These are phyloP conservation scores for Talaromyces verruculosus DNA, from an alignment of 2,329 filamentous ascomycete species.

Conservation along the genomic window DNA sequence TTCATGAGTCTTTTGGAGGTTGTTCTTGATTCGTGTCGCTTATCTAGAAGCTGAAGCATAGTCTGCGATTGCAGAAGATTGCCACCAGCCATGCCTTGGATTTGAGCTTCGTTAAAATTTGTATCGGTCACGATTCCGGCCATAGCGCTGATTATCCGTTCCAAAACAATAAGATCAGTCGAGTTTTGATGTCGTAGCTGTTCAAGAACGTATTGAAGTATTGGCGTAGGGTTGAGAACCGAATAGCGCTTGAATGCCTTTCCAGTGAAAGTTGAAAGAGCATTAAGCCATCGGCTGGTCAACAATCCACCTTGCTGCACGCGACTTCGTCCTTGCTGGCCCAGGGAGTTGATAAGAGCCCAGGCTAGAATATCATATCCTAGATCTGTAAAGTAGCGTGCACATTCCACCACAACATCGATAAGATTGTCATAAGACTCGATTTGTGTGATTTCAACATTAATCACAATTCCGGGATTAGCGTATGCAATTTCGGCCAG, in stretches of 20 bases:
- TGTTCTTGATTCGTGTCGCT: conserved; percentile 70
- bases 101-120: conserved; percentile 84
- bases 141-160: conserved; percentile 89
- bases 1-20: conserved; percentile 79
- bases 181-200: conserved; percentile 81
- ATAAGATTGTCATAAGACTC: conserved; percentile 95
- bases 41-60: conserved; percentile 76
- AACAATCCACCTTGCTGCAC: conserved; percentile 67
- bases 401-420: conserved; percentile 90
- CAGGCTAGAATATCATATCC: conserved; percentile 93
- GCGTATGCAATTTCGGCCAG: conserved; percentile 90
- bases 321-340: conserved; percentile 57
- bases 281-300: conserved; percentile 88
- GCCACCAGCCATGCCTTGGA: conserved; percentile 85
- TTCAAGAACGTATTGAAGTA: conserved; percentile 85
- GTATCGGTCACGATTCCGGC: conserved; percentile 84
- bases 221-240: conserved; percentile 76
- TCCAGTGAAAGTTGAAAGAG: conserved; percentile 85
- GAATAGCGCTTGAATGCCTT: conserved; percentile 85
- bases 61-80: conserved; percentile 76
- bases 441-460: conserved; percentile 82
- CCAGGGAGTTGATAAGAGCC: conserved; percentile 76
- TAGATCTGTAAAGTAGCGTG: conserved; percentile 86
- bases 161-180: conserved; percentile 85
- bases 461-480: conserved; percentile 88